Conservation (phyloP, 306 rosid genomes). For the barrel medic (Medicago truncatula) region MtrunA17r5.0-ANR NC_053045.1:27468501-27469000, state of each 20-base stretch:
- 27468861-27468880: background rate
- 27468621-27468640: constrained; percentile 64
- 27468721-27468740: background rate
- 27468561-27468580: constrained; percentile 80
- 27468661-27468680: constrained; percentile 25
- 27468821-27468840: background rate
- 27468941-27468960: constrained; percentile 56
- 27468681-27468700: background rate
- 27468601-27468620: constrained; percentile 63
- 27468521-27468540: constrained; percentile 82
- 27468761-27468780: background rate
- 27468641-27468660: constrained; percentile 68
- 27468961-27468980: constrained; percentile 63
- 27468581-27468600: constrained; percentile 84
- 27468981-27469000: constrained; percentile 60
- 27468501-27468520: constrained; percentile 65
- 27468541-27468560: constrained; percentile 66
- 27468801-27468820: background rate
- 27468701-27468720: background rate
- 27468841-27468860: background rate
- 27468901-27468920: constrained; percentile 8
- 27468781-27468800: background rate
- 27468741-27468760: background rate
- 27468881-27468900: background rate
- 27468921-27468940: constrained; percentile 75